Conservation (phyloP, 192 early-diverging fungal species). For the Podila verticillata region DNA sequence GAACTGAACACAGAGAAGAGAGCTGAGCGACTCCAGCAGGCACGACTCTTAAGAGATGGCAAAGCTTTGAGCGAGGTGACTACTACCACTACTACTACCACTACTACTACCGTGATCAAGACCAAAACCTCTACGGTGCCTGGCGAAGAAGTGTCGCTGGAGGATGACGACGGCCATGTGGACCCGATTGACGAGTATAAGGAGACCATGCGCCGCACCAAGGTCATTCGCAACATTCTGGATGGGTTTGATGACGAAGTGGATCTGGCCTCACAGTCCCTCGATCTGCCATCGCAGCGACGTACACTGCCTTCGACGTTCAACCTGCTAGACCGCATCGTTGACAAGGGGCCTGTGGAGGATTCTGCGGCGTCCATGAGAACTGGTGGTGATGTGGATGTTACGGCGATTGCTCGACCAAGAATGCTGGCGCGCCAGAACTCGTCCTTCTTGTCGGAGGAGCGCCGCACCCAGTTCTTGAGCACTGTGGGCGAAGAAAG, state of each 20-base stretch:
- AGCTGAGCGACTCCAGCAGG: slow-evolving; percentile 10
- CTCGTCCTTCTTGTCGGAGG: slow-evolving; percentile 38
- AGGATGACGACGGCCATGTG: not conserved
- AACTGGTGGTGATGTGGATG: not conserved
- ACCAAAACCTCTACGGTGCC: not conserved
- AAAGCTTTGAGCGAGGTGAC: not conserved
- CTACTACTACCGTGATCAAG: too few species aligned
- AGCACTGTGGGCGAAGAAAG: slow-evolving; percentile 39
- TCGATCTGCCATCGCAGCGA: not conserved
- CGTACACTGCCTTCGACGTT: not conserved
- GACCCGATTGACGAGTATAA: slow-evolving; percentile 29
- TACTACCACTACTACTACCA: too few species aligned
- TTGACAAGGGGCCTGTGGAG: slow-evolving; percentile 1
- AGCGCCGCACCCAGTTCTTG: slow-evolving; percentile 23
- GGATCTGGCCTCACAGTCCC: not conserved
- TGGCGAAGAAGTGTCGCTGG: not conserved
- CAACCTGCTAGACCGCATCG: slow-evolving; percentile 3
- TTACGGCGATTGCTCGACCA: slow-evolving; percentile 16
- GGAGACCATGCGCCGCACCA: slow-evolving; percentile 23
- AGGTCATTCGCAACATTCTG: slow-evolving; percentile 32
- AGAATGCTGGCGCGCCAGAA: slow-evolving; percentile 16
- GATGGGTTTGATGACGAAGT: slow-evolving; percentile 19
- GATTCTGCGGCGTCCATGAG: not conserved
- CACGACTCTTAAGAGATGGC: not conserved
- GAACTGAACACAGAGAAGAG: slow-evolving; percentile 27